Base-by-base conservation (phyloP, 2,329 filamentous ascomycete genomes). In the Myriosclerotinia curreyana region DNA sequence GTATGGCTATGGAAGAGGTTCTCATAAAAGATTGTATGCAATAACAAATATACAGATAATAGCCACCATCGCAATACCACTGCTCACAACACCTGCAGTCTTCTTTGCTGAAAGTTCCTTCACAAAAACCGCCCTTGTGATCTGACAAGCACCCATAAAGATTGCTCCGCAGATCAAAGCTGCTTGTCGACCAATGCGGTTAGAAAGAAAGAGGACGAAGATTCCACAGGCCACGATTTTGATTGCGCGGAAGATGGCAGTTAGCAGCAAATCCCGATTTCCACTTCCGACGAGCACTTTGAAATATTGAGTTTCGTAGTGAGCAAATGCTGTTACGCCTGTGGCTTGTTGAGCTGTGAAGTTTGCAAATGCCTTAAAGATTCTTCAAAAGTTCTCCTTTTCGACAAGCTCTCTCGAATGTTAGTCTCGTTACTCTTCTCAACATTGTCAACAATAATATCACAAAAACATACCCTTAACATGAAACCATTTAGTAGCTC, bases 191-290 rank as follows among this genome's bases (percentile, higher is more conserved):
- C 78, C 78, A 60, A 81, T 74, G 0, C 79, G 77, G 64, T 84
- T 82, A 0, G 81, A 79, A 49, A 84, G 75, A 65, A 81, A 80
- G n/a, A 82, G 66, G n/a, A 84, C 79, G 61, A 84, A 84, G 22
- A 77, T 63, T 0, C 77, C 74, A 63, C 81, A 83, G 14, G 80
- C 79, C 0, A 80, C 73, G 31, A 83, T 79, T 71, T 83, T 83
- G 65, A 81, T 78, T 9, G 82, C 72, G 3, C 81, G 81, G 51
- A 83, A 83, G 72, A 83, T 81, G 12, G 80, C 81, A 1, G 79
- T 82, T 60, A 83, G 76, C 9, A 83, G 74, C 48, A 81, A 78
- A 38, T 75, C 73, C n/a, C 78, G 74, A 50, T 77, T 72, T 5
- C 80, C 80, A 15, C 79, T 80, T 5, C 81, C 80, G 12, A 83